Conservation (phyloP, 2,329 filamentous ascomycete genomes). For the Neopestalotiopsis sp. region DNA sequence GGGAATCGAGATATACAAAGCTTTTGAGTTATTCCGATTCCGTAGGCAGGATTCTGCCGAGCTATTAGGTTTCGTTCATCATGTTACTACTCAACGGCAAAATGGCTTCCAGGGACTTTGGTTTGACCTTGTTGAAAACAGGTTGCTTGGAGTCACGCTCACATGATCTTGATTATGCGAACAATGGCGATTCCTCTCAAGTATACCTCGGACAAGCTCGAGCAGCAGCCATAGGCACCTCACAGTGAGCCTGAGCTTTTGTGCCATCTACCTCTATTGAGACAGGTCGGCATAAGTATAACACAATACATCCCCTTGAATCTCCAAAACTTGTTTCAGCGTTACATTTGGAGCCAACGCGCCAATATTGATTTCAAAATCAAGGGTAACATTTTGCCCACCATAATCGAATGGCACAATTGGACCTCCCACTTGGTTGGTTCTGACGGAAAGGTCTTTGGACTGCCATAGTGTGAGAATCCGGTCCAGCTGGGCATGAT, state of each 20-base stretch:
- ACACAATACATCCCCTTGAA: slow-evolving; percentile 10
- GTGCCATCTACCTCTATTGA: background rate
- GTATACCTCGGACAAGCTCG: too few species aligned
- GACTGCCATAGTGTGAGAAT: slow-evolving; percentile 31
- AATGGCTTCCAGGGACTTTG: slow-evolving; percentile 20
- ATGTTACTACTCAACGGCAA: background rate
- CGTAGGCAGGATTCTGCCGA: slow-evolving; percentile 10
- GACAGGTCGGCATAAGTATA: slow-evolving; percentile 6
- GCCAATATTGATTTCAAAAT: slow-evolving; percentile 15
- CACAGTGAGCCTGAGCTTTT: too few species aligned
- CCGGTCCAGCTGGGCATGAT: slow-evolving; percentile 28
- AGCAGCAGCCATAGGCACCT: too few species aligned
- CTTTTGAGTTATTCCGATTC: slow-evolving; percentile 14
- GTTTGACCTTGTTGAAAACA: slow-evolving; percentile 21
- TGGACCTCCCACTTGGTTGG: slow-evolving; percentile 15
- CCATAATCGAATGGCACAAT: slow-evolving; percentile 17
- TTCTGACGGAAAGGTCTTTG: background rate
- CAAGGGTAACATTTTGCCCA: slow-evolving; percentile 17
- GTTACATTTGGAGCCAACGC: slow-evolving; percentile 12
- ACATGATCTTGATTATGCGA: background rate
- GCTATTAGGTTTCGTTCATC: slow-evolving; percentile 15
- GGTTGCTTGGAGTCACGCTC: slow-evolving; percentile 16
- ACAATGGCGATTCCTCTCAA: too few species aligned
- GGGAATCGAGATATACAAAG: slow-evolving; percentile 6
- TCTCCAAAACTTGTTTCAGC: slow-evolving; percentile 14